Evolutionary conservation across 2,329 filamentous ascomycete genomes (phyloP).

Genomic region (Fusarium subglutinans): DNA sequence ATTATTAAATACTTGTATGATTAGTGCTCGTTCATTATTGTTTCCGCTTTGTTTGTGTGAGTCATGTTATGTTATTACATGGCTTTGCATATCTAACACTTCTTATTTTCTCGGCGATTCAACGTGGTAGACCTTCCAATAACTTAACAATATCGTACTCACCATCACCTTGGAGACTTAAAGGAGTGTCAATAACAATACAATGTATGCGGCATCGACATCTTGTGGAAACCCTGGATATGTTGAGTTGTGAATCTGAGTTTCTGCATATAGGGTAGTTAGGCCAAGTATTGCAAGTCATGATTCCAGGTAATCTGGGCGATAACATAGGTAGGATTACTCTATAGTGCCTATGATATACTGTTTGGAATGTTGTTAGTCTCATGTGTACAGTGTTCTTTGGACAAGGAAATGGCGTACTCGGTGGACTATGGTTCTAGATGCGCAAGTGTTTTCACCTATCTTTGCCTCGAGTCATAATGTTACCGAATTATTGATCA

Average conservation of each 20-base stretch:
- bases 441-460: not conserved
- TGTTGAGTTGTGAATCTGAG: not conserved
- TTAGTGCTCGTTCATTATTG: not conserved
- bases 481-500: too few relatives aligned
- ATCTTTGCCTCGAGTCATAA: not conserved
- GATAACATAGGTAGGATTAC: not conserved
- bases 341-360: not conserved
- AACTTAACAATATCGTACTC: not conserved
- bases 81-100: too few relatives aligned
- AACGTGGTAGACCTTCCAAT: not conserved
- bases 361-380: not conserved
- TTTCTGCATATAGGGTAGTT: not conserved
- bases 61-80: not conserved
- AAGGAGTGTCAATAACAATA: too few relatives aligned
- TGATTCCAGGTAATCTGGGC: not conserved
- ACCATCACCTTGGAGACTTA: too few relatives aligned
- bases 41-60: not conserved
- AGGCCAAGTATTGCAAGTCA: not conserved
- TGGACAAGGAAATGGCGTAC: not conserved
- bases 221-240: too few relatives aligned
- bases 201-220: too few relatives aligned
- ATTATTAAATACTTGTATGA: too few relatives aligned
- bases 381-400: not conserved
- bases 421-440: too few relatives aligned
- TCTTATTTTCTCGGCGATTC: not conserved